phyloP scores from a whole-genome alignment of 768 basidiomycete species.

The Leccinum ochraceum region DNA sequence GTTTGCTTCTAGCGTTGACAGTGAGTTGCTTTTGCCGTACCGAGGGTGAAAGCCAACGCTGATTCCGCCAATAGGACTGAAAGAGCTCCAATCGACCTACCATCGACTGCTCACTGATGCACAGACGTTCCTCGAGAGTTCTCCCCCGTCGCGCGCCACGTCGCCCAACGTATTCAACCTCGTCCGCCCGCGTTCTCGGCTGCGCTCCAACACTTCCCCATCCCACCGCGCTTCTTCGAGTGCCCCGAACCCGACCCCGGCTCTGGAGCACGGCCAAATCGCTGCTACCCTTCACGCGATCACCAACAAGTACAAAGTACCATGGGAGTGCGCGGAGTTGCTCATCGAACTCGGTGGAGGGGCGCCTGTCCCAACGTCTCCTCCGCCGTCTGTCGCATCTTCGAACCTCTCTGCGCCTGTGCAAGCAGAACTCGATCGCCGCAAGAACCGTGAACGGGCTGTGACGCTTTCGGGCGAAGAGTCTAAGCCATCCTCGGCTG shows the following conservation, averaged over 20 bases:
- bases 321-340: constrained; percentile 89
- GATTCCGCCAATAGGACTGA: constrained; percentile 57
- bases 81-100: constrained; percentile 64
- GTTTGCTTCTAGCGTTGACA: constrained; percentile 80
- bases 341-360: constrained; percentile 83
- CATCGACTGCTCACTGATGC: constrained; percentile 53
- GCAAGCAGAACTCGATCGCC: constrained; percentile 31
- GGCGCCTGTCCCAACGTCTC: constrained; percentile 34
- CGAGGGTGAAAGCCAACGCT: background rate
- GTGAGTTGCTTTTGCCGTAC: constrained; percentile 48
- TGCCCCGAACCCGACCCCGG: constrained; percentile 14
- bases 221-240: constrained; percentile 16
- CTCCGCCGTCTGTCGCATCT: constrained; percentile 17
- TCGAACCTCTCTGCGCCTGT: constrained; percentile 45
- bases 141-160: constrained; percentile 42
- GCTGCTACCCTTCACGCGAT: constrained; percentile 37
- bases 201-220: constrained; percentile 59
- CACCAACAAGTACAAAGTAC: constrained; percentile 75
- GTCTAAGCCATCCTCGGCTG: constrained; percentile 37
- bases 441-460: constrained; percentile 62
- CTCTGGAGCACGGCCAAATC: too few species aligned
- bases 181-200: constrained; percentile 46
- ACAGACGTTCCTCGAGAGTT: constrained; percentile 51
- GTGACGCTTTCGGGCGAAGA: constrained; percentile 71
- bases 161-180: constrained; percentile 53